Evolutionary conservation across 352 stramenopile genomes (phyloP).

Genomic region (Aphanomyces euteiches): DNA sequence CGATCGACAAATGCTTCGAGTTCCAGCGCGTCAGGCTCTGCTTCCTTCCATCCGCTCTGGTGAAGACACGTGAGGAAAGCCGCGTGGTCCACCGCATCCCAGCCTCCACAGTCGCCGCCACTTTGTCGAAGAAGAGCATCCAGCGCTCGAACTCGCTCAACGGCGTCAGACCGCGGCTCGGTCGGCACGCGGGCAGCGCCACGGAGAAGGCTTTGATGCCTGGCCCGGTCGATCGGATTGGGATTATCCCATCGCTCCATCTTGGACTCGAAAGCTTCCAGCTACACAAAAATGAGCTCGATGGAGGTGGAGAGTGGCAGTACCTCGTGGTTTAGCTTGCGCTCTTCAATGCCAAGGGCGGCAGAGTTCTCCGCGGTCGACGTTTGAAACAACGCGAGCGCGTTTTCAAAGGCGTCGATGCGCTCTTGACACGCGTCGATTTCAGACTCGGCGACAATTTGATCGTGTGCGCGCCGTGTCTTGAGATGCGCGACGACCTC

Average conservation of each 20-base stretch:
- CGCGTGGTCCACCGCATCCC: slow-evolving; percentile 23
- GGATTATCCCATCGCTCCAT: slow-evolving; percentile 7
- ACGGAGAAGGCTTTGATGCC: background rate
- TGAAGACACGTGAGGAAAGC: slow-evolving; percentile 17
- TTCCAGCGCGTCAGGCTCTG: slow-evolving; percentile 2
- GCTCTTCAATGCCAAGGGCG: background rate
- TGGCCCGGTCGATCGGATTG: slow-evolving; percentile 3
- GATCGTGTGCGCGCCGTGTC: background rate
- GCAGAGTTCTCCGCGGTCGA: background rate
- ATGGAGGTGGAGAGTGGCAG: background rate
- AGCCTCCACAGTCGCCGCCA: slow-evolving; percentile 20
- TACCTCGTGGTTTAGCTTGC: slow-evolving; percentile 20
- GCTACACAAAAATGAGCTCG: slow-evolving; percentile 2
- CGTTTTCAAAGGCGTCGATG: slow-evolving; percentile 25
- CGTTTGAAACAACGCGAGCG: slow-evolving; percentile 14
- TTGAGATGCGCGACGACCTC: background rate
- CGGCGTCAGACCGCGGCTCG: background rate
- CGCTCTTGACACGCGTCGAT: slow-evolving; percentile 17
- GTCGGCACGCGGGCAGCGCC: background rate
- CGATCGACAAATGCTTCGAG: slow-evolving; percentile 3
- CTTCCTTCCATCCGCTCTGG: background rate
- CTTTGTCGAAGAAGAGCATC: slow-evolving; percentile 12
- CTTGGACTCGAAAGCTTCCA: slow-evolving; percentile 16
- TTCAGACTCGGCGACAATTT: slow-evolving; percentile 3
- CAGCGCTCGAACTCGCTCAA: slow-evolving; percentile 11